A percentile compares a stretch with the other conserved stretches of the same genome.
Evolutionary conservation across 768 basidiomycete genomes (phyloP).

Genomic region (Psilocybe azurescens): DNA sequence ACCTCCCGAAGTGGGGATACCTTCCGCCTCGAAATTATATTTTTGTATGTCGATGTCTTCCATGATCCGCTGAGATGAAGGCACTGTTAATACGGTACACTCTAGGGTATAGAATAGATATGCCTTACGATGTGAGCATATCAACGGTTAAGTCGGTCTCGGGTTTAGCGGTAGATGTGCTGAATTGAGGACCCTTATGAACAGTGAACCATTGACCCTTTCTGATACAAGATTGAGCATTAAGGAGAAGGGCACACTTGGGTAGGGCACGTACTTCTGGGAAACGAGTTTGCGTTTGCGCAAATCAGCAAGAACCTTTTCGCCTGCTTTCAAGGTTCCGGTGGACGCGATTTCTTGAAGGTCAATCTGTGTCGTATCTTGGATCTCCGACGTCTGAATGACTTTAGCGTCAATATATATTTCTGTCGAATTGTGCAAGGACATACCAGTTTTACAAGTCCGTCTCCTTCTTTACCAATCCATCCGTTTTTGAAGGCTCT

Average conservation of each 20-base stretch:
- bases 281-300: slow-evolving; percentile 89
- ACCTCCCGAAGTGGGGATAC: slow-evolving; percentile 86
- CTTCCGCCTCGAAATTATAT: slow-evolving; percentile 98
- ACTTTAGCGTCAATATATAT: slow-evolving; percentile 15
- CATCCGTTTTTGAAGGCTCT: slow-evolving; percentile 97
- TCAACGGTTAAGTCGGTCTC: slow-evolving; percentile 97
- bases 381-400: slow-evolving; percentile 63
- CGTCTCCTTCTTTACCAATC: slow-evolving; percentile 91
- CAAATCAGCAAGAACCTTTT: slow-evolving; percentile 84
- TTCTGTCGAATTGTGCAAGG: neutral
- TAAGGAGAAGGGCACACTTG: neutral
- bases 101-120: neutral
- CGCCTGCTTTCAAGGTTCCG: slow-evolving; percentile 75
- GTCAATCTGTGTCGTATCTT: slow-evolving; percentile 78
- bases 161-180: slow-evolving; percentile 88
- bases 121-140: slow-evolving; percentile 86
- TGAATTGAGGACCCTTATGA: slow-evolving; percentile 83
- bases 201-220: slow-evolving; percentile 97
- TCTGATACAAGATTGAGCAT: slow-evolving; percentile 45
- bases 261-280: slow-evolving; percentile 66
- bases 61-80: slow-evolving; percentile 75
- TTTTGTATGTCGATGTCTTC: slow-evolving; percentile 96
- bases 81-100: slow-evolving; percentile 12
- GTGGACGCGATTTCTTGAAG: slow-evolving; percentile 74
- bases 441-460: slow-evolving; percentile 85